A percentile compares a stretch with the other conserved stretches of the same genome.
phyloP scores from a whole-genome alignment of 202 grass and related monocot genomes.

The Schoenoplectus tabernaemontani region DNA sequence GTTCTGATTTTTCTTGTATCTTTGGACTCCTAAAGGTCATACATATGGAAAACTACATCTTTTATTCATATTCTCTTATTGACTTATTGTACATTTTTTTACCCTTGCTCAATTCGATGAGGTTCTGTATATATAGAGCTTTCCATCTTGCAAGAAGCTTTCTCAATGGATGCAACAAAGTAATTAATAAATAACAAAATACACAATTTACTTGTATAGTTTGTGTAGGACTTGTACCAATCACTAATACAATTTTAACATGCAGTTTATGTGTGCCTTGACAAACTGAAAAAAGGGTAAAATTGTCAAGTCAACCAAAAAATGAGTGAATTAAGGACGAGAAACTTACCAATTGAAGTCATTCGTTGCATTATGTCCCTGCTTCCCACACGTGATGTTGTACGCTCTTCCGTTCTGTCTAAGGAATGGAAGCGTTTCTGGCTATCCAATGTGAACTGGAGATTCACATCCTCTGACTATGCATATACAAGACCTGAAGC shows the following conservation, averaged over 20 bases:
- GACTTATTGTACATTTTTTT: not conserved
- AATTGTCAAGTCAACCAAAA: not conserved
- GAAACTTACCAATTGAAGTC: not conserved
- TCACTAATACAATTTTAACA: not conserved
- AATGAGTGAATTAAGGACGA: not conserved
- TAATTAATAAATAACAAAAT: not conserved
- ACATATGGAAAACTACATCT: not conserved
- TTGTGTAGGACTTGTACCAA: not conserved
- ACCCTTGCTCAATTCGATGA: not conserved
- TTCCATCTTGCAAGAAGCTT: not conserved
- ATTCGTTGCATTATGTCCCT: not conserved
- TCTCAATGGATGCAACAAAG: not conserved
- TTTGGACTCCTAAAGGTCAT: not conserved
- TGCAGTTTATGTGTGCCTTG: not conserved
- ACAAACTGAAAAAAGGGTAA: not conserved
- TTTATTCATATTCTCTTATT: too few relatives aligned
- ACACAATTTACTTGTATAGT: not conserved
- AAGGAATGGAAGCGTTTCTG: not conserved
- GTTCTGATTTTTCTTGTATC: not conserved
- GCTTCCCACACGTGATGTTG: not conserved
- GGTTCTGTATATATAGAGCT: not conserved
- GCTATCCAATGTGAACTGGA: not conserved
- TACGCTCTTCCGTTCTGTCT: not conserved
- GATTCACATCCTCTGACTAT: slow-evolving; percentile 1
- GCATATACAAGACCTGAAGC: not conserved